Evolutionary conservation across 2,329 filamentous ascomycete genomes (phyloP).

Genomic region (Lachnellula occidentalis): DNA sequence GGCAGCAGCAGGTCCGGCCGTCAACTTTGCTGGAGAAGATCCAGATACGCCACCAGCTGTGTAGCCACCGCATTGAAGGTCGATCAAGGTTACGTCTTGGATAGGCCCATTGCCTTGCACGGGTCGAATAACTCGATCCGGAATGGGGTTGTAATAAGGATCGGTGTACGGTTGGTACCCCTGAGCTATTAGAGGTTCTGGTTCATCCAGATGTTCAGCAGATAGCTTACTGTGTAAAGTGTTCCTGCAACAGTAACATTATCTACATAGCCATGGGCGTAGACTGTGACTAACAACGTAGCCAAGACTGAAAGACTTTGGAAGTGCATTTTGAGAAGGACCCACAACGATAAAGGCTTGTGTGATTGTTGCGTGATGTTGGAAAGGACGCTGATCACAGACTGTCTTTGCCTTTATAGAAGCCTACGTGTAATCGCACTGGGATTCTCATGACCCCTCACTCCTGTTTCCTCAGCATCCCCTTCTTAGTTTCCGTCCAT

Average conservation of each 20-base stretch:
- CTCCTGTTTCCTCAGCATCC: background rate
- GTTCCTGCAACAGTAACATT: constrained; percentile 23
- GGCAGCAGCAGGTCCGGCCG: constrained; percentile 48
- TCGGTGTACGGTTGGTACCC: constrained; percentile 36
- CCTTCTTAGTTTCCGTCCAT: background rate
- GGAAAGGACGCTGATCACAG: no score
- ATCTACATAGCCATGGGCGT: constrained; percentile 20
- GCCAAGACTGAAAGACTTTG: constrained; percentile 9
- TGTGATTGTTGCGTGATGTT: background rate
- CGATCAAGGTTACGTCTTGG: constrained; percentile 45
- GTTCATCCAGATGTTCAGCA: background rate
- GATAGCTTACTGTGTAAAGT: constrained; percentile 22
- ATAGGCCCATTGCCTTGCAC: constrained; percentile 56
- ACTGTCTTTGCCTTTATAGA: background rate
- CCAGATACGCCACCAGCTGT: constrained; percentile 43
- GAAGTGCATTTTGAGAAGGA: constrained; percentile 4
- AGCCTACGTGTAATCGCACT: no score
- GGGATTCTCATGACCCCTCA: background rate
- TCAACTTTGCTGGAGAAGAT: constrained; percentile 47
- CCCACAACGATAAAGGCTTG: background rate
- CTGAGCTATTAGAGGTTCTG: constrained; percentile 4
- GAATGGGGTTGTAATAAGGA: constrained; percentile 37
- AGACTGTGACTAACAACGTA: constrained; percentile 11
- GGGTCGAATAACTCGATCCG: constrained; percentile 49
- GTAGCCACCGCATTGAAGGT: constrained; percentile 52